These are phyloP conservation scores for Penicillium sp. DNA, from an alignment of 2,329 filamentous ascomycete genomes.

Conservation along the genomic window DNA sequence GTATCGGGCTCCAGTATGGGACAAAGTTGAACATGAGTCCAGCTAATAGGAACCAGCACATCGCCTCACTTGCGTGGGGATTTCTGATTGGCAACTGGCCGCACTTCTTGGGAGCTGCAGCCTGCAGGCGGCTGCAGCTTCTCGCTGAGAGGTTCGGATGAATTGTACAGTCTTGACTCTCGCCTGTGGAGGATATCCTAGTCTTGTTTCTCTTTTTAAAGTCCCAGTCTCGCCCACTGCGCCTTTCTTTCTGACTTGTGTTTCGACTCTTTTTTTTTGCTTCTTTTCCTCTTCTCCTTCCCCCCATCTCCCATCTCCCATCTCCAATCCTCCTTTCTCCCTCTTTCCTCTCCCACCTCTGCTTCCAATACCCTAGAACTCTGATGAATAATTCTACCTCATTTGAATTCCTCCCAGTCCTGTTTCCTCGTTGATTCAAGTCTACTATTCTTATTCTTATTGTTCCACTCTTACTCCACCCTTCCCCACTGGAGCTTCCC, in stretches of 20 bases:
- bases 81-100: slow-evolving; percentile 7
- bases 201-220: background rate
- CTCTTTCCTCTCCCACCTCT: background rate
- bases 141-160: background rate
- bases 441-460: no score
- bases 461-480: background rate
- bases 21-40: no score
- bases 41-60: slow-evolving; percentile 8
- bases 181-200: no score
- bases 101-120: background rate
- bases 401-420: no score
- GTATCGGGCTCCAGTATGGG: no score
- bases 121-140: slow-evolving; percentile 9
- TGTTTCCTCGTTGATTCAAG: no score
- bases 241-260: slow-evolving; percentile 2
- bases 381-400: background rate
- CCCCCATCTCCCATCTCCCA: background rate
- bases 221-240: slow-evolving; percentile 5
- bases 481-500: slow-evolving; percentile 5
- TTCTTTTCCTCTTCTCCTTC: background rate
- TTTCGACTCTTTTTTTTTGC: slow-evolving; percentile 1
- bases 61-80: slow-evolving; percentile 12
- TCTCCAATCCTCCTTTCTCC: background rate
- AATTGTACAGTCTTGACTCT: no score
- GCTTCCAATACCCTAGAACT: background rate